Evolutionary conservation across 768 basidiomycete genomes (phyloP), one percentile per base, ranked within the genome.

Genomic region (Suillus decipiens): DNA sequence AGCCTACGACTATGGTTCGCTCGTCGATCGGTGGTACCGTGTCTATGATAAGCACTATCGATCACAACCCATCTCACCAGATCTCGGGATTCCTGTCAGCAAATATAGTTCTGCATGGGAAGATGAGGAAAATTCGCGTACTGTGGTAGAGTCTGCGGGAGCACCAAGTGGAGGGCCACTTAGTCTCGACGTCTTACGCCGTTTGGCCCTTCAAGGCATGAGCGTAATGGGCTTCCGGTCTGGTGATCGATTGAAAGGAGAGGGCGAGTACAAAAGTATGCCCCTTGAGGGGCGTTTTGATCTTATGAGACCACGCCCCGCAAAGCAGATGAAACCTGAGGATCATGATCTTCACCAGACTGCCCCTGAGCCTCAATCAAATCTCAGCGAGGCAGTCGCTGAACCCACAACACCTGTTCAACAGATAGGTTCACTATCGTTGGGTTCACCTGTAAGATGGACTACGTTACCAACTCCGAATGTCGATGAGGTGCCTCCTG

Each of bases 21-120:
- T 99, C 37, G 84, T 97, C 36, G 89, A 96, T 73, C 86, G 89
- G 47, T 99, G 96, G 96, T 96, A 86, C 75, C 82, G 84, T 37
- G 88, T 96, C 24, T 99, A 96, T 70, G 95, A 98, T 79, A 85
- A 78, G 53, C 86, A 96, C 74, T 93, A 92, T 73, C 91, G 93
- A 59, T 83, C 90, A 1, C 76, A 84, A 39, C 69, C 80, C 43
- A 73, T 76, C 33, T 69, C 79, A 39, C 76, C 81, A 17, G 73
- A 77, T 57, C 70, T 77, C 45, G 78, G 80, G 17, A 90, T 93
- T 72, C 82, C 87, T 63, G 82, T 89, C 7, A 83, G 83, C 63
- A 84, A 81, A 60, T 95, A 91, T 71, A 76, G 84, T 17, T 85
- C 93, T 19, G 89, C 81, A 14, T 96, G 95, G 95, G 87, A 95